Evolutionary conservation across 768 basidiomycete genomes (phyloP).

Genomic region (Lactifluus subvellereus): DNA sequence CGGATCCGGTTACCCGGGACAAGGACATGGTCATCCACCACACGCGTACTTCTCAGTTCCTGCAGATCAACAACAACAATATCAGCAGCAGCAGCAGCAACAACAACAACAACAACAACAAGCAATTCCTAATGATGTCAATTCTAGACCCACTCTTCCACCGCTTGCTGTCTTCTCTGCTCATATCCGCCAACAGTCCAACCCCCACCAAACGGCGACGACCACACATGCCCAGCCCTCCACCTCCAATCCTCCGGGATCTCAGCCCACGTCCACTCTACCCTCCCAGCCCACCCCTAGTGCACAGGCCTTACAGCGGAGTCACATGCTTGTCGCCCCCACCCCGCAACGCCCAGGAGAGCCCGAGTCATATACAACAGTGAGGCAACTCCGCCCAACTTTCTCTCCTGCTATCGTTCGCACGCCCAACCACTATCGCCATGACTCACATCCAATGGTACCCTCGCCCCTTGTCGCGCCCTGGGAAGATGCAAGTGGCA

Average conservation of each 20-base stretch:
- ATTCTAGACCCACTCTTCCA: conserved; percentile 15
- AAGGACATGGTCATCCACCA: conserved; percentile 17
- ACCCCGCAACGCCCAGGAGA: conserved; percentile 22
- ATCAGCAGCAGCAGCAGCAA: not conserved
- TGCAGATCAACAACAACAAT: conserved; percentile 12
- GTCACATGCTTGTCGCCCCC: conserved; percentile 23
- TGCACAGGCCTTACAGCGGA: conserved; percentile 7
- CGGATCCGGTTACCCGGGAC: conserved; percentile 15
- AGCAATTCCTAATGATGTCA: not conserved
- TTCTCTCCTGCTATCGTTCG: conserved; percentile 67
- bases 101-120: not conserved
- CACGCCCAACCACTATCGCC: conserved; percentile 55
- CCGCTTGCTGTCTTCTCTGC: conserved; percentile 20
- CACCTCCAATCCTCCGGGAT: not conserved
- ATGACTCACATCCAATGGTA: conserved; percentile 17
- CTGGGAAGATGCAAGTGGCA: not conserved
- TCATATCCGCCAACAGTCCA: conserved; percentile 18
- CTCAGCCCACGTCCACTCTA: not conserved
- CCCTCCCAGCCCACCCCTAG: conserved; percentile 3
- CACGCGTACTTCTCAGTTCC: conserved; percentile 16
- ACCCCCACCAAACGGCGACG: conserved; percentile 17
- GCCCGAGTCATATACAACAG: conserved; percentile 45
- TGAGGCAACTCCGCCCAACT: conserved; percentile 53
- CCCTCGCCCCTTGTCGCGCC: conserved; percentile 22
- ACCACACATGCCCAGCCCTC: conserved; percentile 5